Evolutionary conservation across 208 protist genomes (phyloP).

Genomic region (Leishmania martiniquensis): DNA sequence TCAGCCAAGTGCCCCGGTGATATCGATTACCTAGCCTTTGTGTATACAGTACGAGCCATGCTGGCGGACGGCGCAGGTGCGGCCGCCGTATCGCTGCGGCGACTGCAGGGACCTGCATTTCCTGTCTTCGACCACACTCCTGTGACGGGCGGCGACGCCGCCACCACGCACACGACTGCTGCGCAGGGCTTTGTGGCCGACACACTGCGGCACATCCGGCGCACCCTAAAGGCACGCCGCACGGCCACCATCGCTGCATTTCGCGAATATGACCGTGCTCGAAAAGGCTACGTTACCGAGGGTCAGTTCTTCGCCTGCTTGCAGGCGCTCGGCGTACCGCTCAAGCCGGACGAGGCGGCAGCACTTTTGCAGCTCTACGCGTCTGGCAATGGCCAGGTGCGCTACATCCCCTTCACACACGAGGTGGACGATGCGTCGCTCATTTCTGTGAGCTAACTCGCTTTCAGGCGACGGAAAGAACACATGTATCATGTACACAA

Average conservation of each 20-base stretch:
- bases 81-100: constrained; percentile 52
- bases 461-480: not conserved
- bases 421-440: constrained; percentile 55
- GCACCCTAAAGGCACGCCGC: constrained; percentile 54
- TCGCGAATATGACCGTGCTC: constrained; percentile 80
- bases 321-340: constrained; percentile 68
- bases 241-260: constrained; percentile 63
- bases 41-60: constrained; percentile 52
- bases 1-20: constrained; percentile 33
- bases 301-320: constrained; percentile 88
- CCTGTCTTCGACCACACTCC: not conserved
- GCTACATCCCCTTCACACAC: constrained; percentile 68
- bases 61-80: constrained; percentile 52
- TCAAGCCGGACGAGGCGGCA: constrained; percentile 69
- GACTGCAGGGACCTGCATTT: constrained; percentile 12
- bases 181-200: constrained; percentile 25
- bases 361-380: constrained; percentile 50
- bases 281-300: constrained; percentile 79
- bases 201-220: constrained; percentile 54
- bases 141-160: not conserved
- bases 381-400: constrained; percentile 69
- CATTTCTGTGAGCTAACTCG: constrained; percentile 26
- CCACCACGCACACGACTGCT: not conserved
- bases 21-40: constrained; percentile 78
- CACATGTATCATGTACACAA: not conserved